phyloP scores from a whole-genome alignment of 73 alveolate genomes.

The Diophrys sp. region DNA sequence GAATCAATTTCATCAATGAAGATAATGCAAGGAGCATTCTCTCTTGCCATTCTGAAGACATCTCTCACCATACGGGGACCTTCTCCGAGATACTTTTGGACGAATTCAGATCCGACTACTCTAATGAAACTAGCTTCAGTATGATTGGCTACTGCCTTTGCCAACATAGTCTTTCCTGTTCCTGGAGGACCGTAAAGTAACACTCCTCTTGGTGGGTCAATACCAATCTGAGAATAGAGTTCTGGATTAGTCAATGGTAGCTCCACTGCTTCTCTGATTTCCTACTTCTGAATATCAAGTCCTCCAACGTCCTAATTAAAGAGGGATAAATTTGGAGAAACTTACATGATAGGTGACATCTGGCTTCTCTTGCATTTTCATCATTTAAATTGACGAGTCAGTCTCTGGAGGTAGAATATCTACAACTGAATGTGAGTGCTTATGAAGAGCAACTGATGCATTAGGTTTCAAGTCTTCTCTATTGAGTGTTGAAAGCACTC shows the following conservation, averaged over 20 bases:
- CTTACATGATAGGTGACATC: constrained; percentile 98
- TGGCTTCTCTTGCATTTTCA: constrained; percentile 98
- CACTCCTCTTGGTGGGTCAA: constrained; percentile 99
- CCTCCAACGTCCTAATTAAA: no score
- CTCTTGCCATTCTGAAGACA: constrained; percentile 97
- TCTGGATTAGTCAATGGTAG: constrained; percentile 99
- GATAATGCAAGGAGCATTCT: constrained; percentile 98
- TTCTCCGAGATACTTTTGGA: constrained; percentile 99
- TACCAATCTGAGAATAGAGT: constrained; percentile 97
- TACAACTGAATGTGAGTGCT: constrained; percentile 98
- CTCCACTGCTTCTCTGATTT: constrained; percentile 98
- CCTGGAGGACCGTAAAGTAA: constrained; percentile 97
- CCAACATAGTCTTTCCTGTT: constrained; percentile 99
- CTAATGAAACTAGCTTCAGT: constrained; percentile 96
- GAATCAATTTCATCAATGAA: constrained; percentile 99
- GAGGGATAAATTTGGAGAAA: no score
- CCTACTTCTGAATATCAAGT: constrained; percentile 71
- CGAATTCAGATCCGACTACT: constrained; percentile 99
- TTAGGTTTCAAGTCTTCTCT: constrained; percentile 97
- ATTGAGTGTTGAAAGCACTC: constrained; percentile 98
- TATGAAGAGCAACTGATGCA: constrained; percentile 98
- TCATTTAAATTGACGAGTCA: constrained; percentile 94
- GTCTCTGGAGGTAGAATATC: constrained; percentile 99
- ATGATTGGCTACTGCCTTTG: constrained; percentile 99
- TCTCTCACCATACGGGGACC: constrained; percentile 99